phyloP scores from a whole-genome alignment of 441 rosid species.

The Daphne laureola region DNA sequence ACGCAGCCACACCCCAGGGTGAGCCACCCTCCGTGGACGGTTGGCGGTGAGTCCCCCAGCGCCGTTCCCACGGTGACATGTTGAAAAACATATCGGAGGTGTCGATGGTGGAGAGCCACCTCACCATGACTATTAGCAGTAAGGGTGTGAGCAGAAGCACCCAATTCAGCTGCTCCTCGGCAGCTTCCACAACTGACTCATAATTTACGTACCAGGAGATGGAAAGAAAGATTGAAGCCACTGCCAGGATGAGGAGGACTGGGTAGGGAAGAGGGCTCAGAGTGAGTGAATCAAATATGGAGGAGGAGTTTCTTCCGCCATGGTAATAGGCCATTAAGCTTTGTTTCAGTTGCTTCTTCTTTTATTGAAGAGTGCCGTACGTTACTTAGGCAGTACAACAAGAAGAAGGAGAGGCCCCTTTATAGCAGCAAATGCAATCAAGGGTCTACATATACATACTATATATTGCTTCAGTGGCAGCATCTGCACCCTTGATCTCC shows the following conservation, averaged over 20 bases:
- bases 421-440: too few species aligned
- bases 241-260: constrained; percentile 59
- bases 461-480: too few species aligned
- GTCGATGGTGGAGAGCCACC: constrained; percentile 62
- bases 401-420: background rate
- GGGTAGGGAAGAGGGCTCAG: constrained; percentile 77
- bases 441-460: too few species aligned
- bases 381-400: too few species aligned
- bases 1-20: constrained; percentile 89
- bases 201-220: constrained; percentile 56
- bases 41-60: constrained; percentile 25
- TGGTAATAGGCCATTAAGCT: constrained; percentile 34
- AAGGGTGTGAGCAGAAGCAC: constrained; percentile 54
- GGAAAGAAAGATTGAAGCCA: constrained; percentile 42
- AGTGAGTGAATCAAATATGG: constrained; percentile 56
- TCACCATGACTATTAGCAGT: constrained; percentile 42
- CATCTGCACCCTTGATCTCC: constrained; percentile 10
- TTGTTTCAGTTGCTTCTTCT: background rate
- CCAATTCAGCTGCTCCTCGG: constrained; percentile 44
- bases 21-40: constrained; percentile 58
- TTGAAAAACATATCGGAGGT: constrained; percentile 37
- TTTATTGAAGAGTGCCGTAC: constrained; percentile 1
- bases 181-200: constrained; percentile 50
- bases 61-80: constrained; percentile 42
- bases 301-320: constrained; percentile 31